These are phyloP conservation scores for Tanacetum coccineum DNA, from an alignment of 129 eudicot species.

Conservation along the genomic window DNA sequence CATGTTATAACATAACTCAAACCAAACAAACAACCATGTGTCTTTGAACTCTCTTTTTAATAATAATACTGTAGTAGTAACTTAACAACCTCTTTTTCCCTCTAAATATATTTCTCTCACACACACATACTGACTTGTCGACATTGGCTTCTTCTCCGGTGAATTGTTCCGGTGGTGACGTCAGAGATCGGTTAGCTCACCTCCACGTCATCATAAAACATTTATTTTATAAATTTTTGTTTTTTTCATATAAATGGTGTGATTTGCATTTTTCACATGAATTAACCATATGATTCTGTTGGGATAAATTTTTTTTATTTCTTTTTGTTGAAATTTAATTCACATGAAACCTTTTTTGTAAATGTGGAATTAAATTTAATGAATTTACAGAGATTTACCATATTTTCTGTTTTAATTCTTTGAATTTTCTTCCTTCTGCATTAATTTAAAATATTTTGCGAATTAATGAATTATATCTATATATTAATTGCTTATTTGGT, in stretches of 20 bases:
- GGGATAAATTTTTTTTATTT: constrained; percentile 14
- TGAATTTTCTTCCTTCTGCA: not conserved
- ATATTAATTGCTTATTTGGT: not conserved
- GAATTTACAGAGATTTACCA: constrained; percentile 28
- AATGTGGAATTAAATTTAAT: constrained; percentile 19
- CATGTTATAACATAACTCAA: too few relatives aligned
- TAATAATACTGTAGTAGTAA: too few relatives aligned
- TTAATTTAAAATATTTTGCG: not conserved
- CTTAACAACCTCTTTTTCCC: not conserved
- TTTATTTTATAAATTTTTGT: too few relatives aligned
- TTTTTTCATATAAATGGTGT: constrained; percentile 12
- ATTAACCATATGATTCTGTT: constrained; percentile 30
- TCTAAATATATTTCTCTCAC: constrained; percentile 19
- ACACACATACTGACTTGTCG: constrained; percentile 36
- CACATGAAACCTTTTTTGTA: constrained; percentile 13
- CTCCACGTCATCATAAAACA: constrained; percentile 13
- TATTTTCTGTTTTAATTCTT: constrained; percentile 22
- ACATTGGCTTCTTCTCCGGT: constrained; percentile 38
- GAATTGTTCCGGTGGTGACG: constrained; percentile 34
- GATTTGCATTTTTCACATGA: constrained; percentile 36
- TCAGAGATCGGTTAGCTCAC: constrained; percentile 57
- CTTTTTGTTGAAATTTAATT: not conserved
- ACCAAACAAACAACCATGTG: too few relatives aligned
- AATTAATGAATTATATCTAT: not conserved
- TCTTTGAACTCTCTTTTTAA: too few relatives aligned